Conservation (phyloP, 805 yeast genomes). For the Saccharomycopsis schoenii region DNA sequence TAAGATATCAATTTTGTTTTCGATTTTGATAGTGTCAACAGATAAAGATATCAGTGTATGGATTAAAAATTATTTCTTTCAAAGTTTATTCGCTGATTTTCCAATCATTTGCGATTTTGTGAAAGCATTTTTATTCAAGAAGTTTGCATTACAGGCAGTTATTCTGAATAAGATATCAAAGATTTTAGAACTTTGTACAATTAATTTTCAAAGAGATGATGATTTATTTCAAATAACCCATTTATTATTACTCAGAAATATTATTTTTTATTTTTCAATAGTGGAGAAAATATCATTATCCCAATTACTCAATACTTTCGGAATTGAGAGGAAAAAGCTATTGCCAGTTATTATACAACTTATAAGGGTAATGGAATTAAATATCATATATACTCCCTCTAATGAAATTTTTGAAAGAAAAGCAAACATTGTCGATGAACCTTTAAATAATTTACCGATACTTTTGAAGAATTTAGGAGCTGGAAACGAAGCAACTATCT, state of each 20-base stretch:
- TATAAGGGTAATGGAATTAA: constrained; percentile 21
- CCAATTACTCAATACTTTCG: constrained; percentile 21
- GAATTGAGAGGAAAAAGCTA: constrained; percentile 16
- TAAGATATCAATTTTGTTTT: constrained; percentile 17
- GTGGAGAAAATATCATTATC: constrained; percentile 20
- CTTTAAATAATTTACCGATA: constrained; percentile 3
- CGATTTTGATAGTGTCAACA: constrained; percentile 6
- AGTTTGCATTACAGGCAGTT: constrained; percentile 17
- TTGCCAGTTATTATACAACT: constrained; percentile 20
- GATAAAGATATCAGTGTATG: not conserved
- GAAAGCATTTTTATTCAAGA: constrained; percentile 23
- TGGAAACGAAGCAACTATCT: not conserved
- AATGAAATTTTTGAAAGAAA: constrained; percentile 5
- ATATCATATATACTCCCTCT: constrained; percentile 21
- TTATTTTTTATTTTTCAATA: constrained; percentile 27
- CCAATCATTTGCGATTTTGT: constrained; percentile 18
- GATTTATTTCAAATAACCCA: not conserved
- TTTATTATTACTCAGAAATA: constrained; percentile 22
- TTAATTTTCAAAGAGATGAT: constrained; percentile 15
- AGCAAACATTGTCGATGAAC: constrained; percentile 13
- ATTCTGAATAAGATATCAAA: constrained; percentile 19
- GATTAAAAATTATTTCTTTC: not conserved
- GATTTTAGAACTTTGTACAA: constrained; percentile 12
- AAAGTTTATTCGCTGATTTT: constrained; percentile 19
- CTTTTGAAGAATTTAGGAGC: constrained; percentile 11